phyloP scores from a whole-genome alignment of 495 filamentous ascomycete species.

The Aspergillus ellipticus region DNA sequence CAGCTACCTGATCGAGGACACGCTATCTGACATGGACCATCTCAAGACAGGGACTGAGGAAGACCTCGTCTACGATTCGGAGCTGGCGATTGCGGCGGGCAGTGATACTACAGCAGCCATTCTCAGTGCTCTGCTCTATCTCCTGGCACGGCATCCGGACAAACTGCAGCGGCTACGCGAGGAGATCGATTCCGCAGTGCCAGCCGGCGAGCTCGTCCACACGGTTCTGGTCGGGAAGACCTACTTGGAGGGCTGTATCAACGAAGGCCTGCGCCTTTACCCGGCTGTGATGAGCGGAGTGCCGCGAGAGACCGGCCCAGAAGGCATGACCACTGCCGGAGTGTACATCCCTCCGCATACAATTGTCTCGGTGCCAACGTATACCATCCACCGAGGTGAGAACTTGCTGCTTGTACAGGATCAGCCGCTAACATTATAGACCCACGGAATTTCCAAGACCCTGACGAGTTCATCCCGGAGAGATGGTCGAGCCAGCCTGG shows the following conservation, averaged over 20 bases:
- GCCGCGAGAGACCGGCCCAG: slow-evolving; percentile 11
- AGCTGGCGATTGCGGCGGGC: slow-evolving; percentile 9
- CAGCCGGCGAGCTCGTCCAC: background rate
- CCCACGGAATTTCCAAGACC: slow-evolving; percentile 16
- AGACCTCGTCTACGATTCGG: slow-evolving; percentile 8
- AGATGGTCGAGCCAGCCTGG: slow-evolving; percentile 30
- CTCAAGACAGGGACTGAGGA: background rate
- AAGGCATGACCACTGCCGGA: slow-evolving; percentile 5
- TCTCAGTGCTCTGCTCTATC: slow-evolving; percentile 8
- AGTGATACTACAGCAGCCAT: slow-evolving; percentile 11
- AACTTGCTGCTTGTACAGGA: background rate
- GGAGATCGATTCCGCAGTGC: slow-evolving; percentile 5
- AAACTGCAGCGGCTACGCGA: slow-evolving; percentile 6
- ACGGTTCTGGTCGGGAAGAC: background rate
- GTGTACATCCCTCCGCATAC: slow-evolving; percentile 11
- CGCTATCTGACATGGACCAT: background rate
- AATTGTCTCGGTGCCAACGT: slow-evolving; percentile 8
- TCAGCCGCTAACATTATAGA: slow-evolving; percentile 6
- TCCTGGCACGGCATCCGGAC: slow-evolving; percentile 10
- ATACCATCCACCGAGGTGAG: slow-evolving; percentile 12
- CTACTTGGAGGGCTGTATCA: slow-evolving; percentile 12
- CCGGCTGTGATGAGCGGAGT: slow-evolving; percentile 9
- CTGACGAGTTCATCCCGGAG: slow-evolving; percentile 31
- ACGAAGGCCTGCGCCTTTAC: slow-evolving; percentile 11
- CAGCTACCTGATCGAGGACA: slow-evolving; percentile 12